Evolutionary conservation across 306 rosid genomes (phyloP), one percentile per base, ranked within the genome.

Genomic region (Cicer cuneatum): DNA sequence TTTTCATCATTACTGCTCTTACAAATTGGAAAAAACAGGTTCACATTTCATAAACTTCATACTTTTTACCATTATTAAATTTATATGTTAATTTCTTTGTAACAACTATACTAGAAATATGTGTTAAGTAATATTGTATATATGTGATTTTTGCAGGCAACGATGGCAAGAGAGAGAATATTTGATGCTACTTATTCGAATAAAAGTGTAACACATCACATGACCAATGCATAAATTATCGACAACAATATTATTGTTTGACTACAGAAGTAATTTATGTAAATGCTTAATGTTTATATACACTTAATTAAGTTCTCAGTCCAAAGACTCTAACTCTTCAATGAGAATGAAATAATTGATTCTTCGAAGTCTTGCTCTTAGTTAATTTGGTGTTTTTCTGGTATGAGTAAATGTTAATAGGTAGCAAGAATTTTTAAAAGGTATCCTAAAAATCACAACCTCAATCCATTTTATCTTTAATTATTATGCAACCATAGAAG

Each of bases 21-120:
- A 81, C 83, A 14, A 74, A 84, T 9, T 84, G 85, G 88, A 69
- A 71, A 7, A 69, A 71, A 74, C 83, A 78, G 88, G 85, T 84
- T 5, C 21, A 48, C 13, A 18, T 1, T 66, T 29, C 3, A 65
- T 45, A 16, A 16, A 19, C 9, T 59, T 53, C 5, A 29, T 7
- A 24, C 33, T 66, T 15, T 12, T 15, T 12, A 49, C 19, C 51
- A 16, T 47, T 37, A 65, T 54, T 0, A 14, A 57, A 7, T 64
- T 12, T 48, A n/a, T 16, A 46, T 9, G 5, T 57, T 54, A 9
- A 0, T 24, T 24, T 24, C 33, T 39, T 39, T 58, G 8, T 11
- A 11, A 29, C 15, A 33, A 39, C 2, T 10, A 6, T 41, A 24
- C 3, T 24, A 40, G 49, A 12, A 70, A 42, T 10, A 7, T 37